Conservation (phyloP, 139 green algal species). For the Chlamydomonas sp. region DNA sequence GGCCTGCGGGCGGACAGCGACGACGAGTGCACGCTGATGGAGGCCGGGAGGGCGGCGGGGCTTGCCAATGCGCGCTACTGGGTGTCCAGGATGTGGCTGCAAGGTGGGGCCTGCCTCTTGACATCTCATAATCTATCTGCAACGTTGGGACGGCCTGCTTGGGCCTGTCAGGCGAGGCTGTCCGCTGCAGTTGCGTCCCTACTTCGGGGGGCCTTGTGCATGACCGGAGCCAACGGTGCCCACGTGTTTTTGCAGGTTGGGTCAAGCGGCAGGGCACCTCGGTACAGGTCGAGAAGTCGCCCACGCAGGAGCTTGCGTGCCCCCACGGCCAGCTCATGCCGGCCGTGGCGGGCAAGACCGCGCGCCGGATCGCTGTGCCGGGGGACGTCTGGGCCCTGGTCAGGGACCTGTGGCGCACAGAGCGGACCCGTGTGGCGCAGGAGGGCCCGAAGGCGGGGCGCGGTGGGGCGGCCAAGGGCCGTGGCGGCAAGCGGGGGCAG, state of each 20-base stretch:
- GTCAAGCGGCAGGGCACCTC: slow-evolving; percentile 24
- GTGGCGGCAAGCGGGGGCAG: background rate
- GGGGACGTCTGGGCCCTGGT: slow-evolving; percentile 58
- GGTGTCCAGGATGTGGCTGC: slow-evolving; percentile 18
- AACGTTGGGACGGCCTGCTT: background rate
- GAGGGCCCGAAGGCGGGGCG: background rate
- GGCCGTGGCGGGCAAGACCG: slow-evolving; percentile 15
- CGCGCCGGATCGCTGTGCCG: slow-evolving; percentile 54
- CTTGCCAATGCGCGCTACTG: background rate
- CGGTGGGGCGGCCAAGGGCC: background rate
- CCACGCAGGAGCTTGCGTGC: slow-evolving; percentile 66
- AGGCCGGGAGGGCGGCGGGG: no score
- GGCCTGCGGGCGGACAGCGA: background rate
- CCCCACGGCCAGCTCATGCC: slow-evolving; percentile 67
- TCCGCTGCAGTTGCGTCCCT: no score
- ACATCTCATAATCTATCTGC: no score
- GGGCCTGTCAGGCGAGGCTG: no score
- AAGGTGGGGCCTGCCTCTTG: background rate
- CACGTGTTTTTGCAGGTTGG: slow-evolving; percentile 1
- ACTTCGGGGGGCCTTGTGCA: no score
- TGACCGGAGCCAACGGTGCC: no score
- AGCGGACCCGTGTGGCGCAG: slow-evolving; percentile 32
- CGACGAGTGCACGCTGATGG: background rate
- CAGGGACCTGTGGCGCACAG: slow-evolving; percentile 47
- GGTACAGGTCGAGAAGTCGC: slow-evolving; percentile 31